Evolutionary conservation across 306 rosid genomes (phyloP).

Genomic region (Acacia crassicarpa): DNA sequence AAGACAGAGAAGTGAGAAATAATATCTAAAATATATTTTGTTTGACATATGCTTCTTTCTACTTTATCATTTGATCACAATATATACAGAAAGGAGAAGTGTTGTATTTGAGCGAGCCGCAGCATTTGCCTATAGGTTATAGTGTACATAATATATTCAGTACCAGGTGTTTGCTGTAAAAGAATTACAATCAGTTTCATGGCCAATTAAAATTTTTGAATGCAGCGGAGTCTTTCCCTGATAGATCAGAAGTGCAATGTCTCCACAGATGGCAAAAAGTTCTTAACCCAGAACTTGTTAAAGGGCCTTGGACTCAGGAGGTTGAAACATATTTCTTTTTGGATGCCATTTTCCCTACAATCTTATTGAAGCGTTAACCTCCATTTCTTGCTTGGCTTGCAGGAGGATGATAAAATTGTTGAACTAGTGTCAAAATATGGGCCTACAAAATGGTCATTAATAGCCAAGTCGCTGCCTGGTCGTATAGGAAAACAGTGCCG

Average conservation of each 20-base stretch:
- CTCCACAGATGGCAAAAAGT: conserved; percentile 99
- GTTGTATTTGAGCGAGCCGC: not conserved
- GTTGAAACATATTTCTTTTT: conserved; percentile 42
- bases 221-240: conserved; percentile 89
- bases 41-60: not conserved
- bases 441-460: conserved; percentile 93
- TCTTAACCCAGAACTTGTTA: conserved; percentile 91
- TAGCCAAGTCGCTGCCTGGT: conserved; percentile 91
- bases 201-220: conserved; percentile 33
- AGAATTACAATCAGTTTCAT: conserved; percentile 25
- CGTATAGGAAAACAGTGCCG: conserved; percentile 98
- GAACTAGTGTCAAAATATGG: conserved; percentile 80
- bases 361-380: conserved; percentile 34
- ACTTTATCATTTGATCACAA: not conserved
- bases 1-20: not conserved
- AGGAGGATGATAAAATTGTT: conserved; percentile 92
- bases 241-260: conserved; percentile 97
- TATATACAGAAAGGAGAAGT: conserved; percentile 1
- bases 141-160: not conserved
- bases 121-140: conserved; percentile 5
- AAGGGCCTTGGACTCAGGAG: conserved; percentile 98
- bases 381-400: conserved; percentile 28
- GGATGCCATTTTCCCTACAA: not conserved
- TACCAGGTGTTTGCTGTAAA: conserved; percentile 18
- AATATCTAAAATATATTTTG: not conserved